Evolutionary conservation across 768 basidiomycete genomes (phyloP).

Genomic region (Coprinopsis sp.): DNA sequence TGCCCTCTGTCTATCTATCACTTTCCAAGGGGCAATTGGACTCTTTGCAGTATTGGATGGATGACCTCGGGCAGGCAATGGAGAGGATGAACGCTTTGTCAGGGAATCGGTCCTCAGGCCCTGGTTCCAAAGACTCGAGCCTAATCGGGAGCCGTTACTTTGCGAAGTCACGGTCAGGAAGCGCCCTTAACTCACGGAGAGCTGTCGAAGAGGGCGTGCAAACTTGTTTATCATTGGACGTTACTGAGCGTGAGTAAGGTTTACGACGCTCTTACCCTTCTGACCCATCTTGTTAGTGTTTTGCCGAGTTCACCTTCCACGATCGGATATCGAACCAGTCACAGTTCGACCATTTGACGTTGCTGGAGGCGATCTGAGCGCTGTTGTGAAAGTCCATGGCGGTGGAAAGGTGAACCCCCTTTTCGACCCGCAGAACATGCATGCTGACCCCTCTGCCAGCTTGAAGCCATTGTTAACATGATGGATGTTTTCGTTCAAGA

Average conservation of each 20-base stretch:
- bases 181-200: constrained; percentile 18
- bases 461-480: constrained; percentile 65
- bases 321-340: constrained; percentile 25
- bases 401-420: constrained; percentile 56
- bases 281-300: constrained; percentile 19
- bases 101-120: constrained; percentile 20
- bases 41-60: constrained; percentile 81
- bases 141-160: constrained; percentile 82
- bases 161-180: constrained; percentile 45
- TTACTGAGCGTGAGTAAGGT: constrained; percentile 28
- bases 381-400: constrained; percentile 61
- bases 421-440: neutral
- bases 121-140: constrained; percentile 51
- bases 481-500: constrained; percentile 60
- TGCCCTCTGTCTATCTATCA: constrained; percentile 63
- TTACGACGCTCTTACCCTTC: neutral
- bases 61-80: constrained; percentile 74
- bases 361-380: constrained; percentile 55
- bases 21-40: constrained; percentile 67
- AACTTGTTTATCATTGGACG: neutral
- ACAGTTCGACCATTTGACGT: constrained; percentile 49
- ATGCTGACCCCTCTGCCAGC: constrained; percentile 34
- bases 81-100: constrained; percentile 35
- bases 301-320: constrained; percentile 48
- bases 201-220: neutral